Evolutionary conservation across 163 green algal species (phyloP).

Genomic region (Chloroidium sp.): DNA sequence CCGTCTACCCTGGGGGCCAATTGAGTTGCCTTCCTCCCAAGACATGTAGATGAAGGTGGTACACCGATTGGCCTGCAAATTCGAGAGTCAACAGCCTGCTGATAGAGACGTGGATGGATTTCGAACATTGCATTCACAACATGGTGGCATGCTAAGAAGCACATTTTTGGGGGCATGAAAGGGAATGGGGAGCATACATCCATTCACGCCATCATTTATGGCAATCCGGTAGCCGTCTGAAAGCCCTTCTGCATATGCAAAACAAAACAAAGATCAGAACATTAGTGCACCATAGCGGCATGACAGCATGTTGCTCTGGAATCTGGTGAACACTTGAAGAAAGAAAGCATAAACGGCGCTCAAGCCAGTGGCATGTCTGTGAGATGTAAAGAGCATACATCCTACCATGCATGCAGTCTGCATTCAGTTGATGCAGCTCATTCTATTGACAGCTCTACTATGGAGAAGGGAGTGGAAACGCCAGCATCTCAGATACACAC

Average conservation of each 20-base stretch:
- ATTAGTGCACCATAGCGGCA: too few relatives aligned
- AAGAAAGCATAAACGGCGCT: too few relatives aligned
- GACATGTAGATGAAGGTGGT: constrained; percentile 74
- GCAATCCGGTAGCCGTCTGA: constrained; percentile 76
- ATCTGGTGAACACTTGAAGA: too few relatives aligned
- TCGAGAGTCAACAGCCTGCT: too few relatives aligned
- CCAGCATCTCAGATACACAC: background rate
- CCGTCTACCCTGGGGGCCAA: constrained; percentile 61
- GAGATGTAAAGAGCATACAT: background rate
- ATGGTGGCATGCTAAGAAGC: too few relatives aligned
- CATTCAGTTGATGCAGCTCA: constrained; percentile 1
- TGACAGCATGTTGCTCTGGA: too few relatives aligned
- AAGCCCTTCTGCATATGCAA: constrained; percentile 50
- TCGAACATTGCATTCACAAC: too few relatives aligned
- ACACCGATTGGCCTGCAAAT: constrained; percentile 24
- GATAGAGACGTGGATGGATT: too few relatives aligned
- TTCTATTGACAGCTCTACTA: background rate
- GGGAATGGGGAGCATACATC: constrained; percentile 41
- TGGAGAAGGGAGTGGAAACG: too few relatives aligned
- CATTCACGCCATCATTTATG: constrained; percentile 84
- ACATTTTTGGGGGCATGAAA: background rate
- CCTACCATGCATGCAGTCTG: background rate
- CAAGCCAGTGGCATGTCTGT: background rate
- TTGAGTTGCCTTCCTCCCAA: constrained; percentile 74
- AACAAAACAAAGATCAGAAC: too few relatives aligned